Evolutionary conservation across 352 stramenopile genomes (phyloP).

Genomic region (Globisporangium uncinulatum): DNA sequence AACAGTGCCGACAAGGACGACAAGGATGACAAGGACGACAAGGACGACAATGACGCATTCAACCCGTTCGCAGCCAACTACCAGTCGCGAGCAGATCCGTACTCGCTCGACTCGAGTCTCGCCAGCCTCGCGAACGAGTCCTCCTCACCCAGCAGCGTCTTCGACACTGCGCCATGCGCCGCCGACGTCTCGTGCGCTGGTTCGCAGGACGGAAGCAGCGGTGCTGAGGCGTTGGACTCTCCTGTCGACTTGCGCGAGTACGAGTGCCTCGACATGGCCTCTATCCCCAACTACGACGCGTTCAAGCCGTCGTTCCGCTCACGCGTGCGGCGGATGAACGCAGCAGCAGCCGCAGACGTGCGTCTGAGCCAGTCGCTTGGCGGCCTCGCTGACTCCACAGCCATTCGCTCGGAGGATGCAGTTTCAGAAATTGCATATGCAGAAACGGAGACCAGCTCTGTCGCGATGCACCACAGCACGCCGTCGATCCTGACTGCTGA

Average conservation of each 20-base stretch:
- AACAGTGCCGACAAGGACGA: background rate
- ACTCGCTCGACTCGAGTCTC: conserved; percentile 27
- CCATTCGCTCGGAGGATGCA: no score
- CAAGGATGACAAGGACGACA: background rate
- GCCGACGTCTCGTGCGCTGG: background rate
- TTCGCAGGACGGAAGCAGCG: conserved; percentile 1
- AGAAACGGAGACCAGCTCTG: background rate
- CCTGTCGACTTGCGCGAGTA: conserved; percentile 59
- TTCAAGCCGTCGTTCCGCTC: conserved; percentile 44
- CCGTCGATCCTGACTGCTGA: background rate
- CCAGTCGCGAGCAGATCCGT: conserved; percentile 21
- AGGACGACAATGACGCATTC: conserved; percentile 51
- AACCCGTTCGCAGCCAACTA: conserved; percentile 66
- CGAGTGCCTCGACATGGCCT: conserved; percentile 66
- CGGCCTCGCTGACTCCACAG: background rate
- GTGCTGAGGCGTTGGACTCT: conserved; percentile 26
- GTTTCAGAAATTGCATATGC: background rate
- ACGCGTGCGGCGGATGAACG: conserved; percentile 4
- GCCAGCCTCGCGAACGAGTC: conserved; percentile 24
- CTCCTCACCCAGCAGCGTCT: conserved; percentile 11
- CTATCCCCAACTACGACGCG: conserved; percentile 66
- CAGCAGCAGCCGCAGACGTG: background rate
- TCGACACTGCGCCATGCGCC: conserved; percentile 6
- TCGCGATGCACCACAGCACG: conserved; percentile 5
- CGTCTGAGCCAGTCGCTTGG: background rate